These are phyloP conservation scores for Leonotis leonurus DNA, from an alignment of 257 asterid genomes.

Conservation along the genomic window DNA sequence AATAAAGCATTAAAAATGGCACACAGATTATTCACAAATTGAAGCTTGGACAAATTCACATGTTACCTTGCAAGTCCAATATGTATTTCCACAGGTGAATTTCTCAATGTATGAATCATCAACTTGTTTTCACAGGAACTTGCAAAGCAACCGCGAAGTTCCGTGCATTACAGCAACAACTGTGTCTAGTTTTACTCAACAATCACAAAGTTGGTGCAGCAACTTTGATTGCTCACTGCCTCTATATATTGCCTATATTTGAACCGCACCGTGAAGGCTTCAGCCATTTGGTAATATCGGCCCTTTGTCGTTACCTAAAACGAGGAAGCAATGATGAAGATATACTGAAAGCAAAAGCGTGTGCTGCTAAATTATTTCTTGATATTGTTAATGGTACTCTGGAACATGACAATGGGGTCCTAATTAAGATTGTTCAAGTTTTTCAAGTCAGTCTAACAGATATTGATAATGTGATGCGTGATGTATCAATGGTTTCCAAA, in stretches of 20 bases:
- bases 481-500: slow-evolving; percentile 21
- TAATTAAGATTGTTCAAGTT: slow-evolving; percentile 56
- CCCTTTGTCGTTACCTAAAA: slow-evolving; percentile 56
- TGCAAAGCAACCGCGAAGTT: slow-evolving; percentile 64
- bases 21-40: not conserved
- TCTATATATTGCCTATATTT: slow-evolving; percentile 52
- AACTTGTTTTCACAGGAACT: slow-evolving; percentile 47
- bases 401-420: slow-evolving; percentile 49
- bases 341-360: slow-evolving; percentile 36
- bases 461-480: slow-evolving; percentile 42
- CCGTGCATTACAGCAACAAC: slow-evolving; percentile 63
- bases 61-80: not conserved
- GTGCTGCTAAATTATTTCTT: slow-evolving; percentile 60
- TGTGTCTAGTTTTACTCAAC: slow-evolving; percentile 41
- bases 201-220: slow-evolving; percentile 65
- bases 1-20: slow-evolving; percentile 2
- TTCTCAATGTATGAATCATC: slow-evolving; percentile 10
- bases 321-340: slow-evolving; percentile 37
- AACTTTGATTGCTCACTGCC: slow-evolving; percentile 65
- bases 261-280: slow-evolving; percentile 56
- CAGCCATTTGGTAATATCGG: slow-evolving; percentile 74
- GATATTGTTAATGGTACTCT: slow-evolving; percentile 33
- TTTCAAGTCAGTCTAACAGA: slow-evolving; percentile 46
- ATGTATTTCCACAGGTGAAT: not conserved
- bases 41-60: slow-evolving; percentile 11